phyloP scores from a whole-genome alignment of 345 rosid species.

The Acer yangbiense region DNA sequence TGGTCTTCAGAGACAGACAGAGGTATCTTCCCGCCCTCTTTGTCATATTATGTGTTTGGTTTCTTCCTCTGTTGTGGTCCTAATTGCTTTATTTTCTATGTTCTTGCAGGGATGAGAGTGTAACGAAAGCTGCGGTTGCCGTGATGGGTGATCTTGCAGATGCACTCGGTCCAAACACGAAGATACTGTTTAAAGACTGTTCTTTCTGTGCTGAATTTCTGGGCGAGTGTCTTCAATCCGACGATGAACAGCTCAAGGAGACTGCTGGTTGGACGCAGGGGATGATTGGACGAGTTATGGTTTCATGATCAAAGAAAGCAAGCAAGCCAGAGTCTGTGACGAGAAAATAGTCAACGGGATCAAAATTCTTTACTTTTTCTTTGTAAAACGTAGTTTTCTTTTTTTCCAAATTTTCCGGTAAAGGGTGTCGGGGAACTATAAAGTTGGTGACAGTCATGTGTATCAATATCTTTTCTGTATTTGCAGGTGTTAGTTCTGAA shows the following conservation, averaged over 20 bases:
- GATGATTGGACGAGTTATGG: slow-evolving; percentile 80
- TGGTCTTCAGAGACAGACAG: slow-evolving; percentile 66
- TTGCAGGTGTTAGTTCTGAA: slow-evolving; percentile 11
- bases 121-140: slow-evolving; percentile 87
- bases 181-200: slow-evolving; percentile 62
- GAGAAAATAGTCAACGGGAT: background rate
- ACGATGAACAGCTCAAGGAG: slow-evolving; percentile 82
- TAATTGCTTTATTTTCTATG: background rate
- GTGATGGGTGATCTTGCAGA: slow-evolving; percentile 97
- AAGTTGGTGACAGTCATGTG: slow-evolving; percentile 7
- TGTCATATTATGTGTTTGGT: background rate
- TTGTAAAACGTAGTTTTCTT: slow-evolving; percentile 6
- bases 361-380: background rate
- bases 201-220: slow-evolving; percentile 63
- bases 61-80: background rate
- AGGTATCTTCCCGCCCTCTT: slow-evolving; percentile 41
- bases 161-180: slow-evolving; percentile 72
- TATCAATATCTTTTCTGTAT: slow-evolving; percentile 21
- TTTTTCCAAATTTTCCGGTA: slow-evolving; percentile 21
- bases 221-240: slow-evolving; percentile 76
- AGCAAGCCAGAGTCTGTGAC: background rate
- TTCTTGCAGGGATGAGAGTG: slow-evolving; percentile 71
- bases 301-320: slow-evolving; percentile 37
- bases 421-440: slow-evolving; percentile 20
- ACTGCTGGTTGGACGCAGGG: slow-evolving; percentile 88